These are phyloP conservation scores for Xanthoceras sorbifolium DNA, from an alignment of 345 rosid genomes.

Conservation along the genomic window DNA sequence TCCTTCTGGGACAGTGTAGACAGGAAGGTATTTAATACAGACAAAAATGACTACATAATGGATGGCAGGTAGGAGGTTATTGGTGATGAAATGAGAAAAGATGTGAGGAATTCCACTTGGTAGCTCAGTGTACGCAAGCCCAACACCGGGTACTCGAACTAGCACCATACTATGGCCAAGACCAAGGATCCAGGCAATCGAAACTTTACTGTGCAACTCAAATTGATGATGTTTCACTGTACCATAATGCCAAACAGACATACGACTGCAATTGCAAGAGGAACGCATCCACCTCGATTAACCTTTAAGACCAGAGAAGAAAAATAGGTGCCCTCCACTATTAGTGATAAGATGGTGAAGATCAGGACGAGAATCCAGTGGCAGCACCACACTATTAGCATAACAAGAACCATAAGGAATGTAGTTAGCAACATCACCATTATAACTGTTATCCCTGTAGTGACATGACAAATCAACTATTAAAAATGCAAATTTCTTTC, in stretches of 20 bases:
- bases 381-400: conserved; percentile 40
- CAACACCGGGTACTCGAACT: conserved; percentile 37
- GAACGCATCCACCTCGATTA: conserved; percentile 43
- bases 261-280: conserved; percentile 32
- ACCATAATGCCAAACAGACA: conserved; percentile 40
- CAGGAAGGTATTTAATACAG: conserved; percentile 40
- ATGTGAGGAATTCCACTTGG: conserved; percentile 41
- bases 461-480: neutral
- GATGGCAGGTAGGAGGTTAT: conserved; percentile 44
- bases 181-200: conserved; percentile 38
- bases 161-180: conserved; percentile 39
- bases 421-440: conserved; percentile 42
- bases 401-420: conserved; percentile 32
- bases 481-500: neutral
- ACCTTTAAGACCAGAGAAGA: conserved; percentile 37
- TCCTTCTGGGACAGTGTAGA: conserved; percentile 36
- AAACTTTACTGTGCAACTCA: conserved; percentile 36
- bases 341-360: conserved; percentile 23
- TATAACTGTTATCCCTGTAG: conserved; percentile 32
- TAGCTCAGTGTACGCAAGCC: conserved; percentile 36
- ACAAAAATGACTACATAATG: conserved; percentile 40
- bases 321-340: conserved; percentile 40
- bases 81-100: conserved; percentile 39
- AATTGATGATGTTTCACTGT: conserved; percentile 33
- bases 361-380: conserved; percentile 37